Conservation (phyloP, 2,329 filamentous ascomycete species). For the Hortaea werneckii region DNA sequence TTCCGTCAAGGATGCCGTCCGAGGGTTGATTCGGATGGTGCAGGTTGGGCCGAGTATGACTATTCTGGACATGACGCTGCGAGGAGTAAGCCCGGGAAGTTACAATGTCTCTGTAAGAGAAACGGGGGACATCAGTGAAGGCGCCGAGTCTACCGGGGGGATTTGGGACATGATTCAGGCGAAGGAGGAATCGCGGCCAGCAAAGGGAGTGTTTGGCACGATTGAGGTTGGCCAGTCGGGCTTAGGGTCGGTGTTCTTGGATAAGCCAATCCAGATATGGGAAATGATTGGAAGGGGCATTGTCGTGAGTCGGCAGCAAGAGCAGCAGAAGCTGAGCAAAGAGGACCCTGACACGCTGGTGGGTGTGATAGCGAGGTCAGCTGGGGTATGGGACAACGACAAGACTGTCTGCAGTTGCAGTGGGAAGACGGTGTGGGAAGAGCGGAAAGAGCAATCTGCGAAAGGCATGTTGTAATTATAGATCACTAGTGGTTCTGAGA, state of each 20-base stretch:
- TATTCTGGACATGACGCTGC: slow-evolving; percentile 77
- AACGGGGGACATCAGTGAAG: slow-evolving; percentile 75
- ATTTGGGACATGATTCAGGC: slow-evolving; percentile 58
- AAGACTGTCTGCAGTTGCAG: slow-evolving; percentile 98
- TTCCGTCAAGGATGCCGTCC: slow-evolving; percentile 55
- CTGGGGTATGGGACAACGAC: slow-evolving; percentile 97
- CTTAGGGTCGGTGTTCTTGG: slow-evolving; percentile 68
- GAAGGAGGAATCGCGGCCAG: slow-evolving; percentile 36
- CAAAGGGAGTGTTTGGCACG: slow-evolving; percentile 59
- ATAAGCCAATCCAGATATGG: slow-evolving; percentile 79
- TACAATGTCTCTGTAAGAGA: slow-evolving; percentile 81
- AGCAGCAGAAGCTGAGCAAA: slow-evolving; percentile 40
- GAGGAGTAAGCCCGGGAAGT: slow-evolving; percentile 66
- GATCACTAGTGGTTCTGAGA: not conserved
- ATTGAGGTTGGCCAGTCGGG: slow-evolving; percentile 68
- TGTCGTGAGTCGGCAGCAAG: slow-evolving; percentile 64
- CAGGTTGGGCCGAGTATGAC: slow-evolving; percentile 72
- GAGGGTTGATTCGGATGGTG: slow-evolving; percentile 86
- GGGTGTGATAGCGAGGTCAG: slow-evolving; percentile 87
- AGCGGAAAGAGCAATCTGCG: slow-evolving; percentile 76
- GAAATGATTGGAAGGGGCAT: slow-evolving; percentile 91
- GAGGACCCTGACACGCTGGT: slow-evolving; percentile 81
- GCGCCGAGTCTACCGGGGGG: slow-evolving; percentile 70
- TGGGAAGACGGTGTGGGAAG: slow-evolving; percentile 96
- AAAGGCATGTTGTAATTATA: slow-evolving; percentile 69